A percentile compares a stretch with the other conserved stretches of the same genome.
Conservation (phyloP, 2,329 filamentous ascomycete species). For the Talaromyces sp. region DNA sequence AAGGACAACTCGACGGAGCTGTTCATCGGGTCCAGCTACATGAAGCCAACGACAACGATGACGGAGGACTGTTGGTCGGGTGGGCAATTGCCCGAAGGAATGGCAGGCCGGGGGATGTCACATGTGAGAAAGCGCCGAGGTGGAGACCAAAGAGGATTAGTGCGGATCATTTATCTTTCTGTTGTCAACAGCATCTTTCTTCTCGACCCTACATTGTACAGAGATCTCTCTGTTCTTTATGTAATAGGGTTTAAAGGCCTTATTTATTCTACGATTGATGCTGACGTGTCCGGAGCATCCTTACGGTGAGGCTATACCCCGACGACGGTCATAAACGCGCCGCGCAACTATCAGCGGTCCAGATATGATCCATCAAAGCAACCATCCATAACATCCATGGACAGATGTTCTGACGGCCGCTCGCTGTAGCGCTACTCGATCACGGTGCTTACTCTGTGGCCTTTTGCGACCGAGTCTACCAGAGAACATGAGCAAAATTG, state of each 20-base stretch:
- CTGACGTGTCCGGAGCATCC: background rate
- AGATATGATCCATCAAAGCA: background rate
- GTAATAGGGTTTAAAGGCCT: background rate
- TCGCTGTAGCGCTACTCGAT: background rate
- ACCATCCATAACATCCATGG: background rate
- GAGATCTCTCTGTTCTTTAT: background rate
- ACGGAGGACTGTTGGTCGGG: background rate
- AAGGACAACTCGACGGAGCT: background rate
- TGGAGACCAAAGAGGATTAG: background rate
- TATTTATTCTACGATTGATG: too few species aligned
- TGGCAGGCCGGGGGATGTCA: background rate
- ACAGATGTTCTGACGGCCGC: background rate
- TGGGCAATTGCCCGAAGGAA: background rate
- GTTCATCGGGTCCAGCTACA: background rate
- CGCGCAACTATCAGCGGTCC: background rate
- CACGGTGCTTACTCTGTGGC: background rate
- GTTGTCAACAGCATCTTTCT: background rate
- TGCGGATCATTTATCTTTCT: background rate
- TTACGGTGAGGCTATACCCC: background rate
- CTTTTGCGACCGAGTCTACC: background rate
- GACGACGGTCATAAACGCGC: background rate
- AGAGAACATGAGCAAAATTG: background rate
- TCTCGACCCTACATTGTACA: background rate
- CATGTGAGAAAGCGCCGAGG: background rate
- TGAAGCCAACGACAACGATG: background rate